Conservation (phyloP, 106 monocot species). For the Platanthera zijinensis region DNA sequence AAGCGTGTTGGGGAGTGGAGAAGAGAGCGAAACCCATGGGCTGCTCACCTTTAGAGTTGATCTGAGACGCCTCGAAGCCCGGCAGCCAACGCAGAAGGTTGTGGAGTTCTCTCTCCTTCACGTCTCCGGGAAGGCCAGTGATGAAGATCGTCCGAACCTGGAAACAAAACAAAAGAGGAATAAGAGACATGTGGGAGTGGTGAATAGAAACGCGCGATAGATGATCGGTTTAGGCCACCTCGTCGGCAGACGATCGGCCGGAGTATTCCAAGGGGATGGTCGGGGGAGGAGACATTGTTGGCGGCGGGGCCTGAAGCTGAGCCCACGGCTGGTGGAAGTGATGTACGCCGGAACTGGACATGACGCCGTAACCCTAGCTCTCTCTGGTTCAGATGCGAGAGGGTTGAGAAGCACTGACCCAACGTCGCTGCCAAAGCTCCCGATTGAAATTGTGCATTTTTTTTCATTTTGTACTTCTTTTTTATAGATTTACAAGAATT, state of each 20-base stretch:
- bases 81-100: constrained; percentile 94
- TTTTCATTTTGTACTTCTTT: too few species aligned
- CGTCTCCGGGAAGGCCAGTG: constrained; percentile 79
- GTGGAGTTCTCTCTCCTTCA: constrained; percentile 96
- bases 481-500: too few species aligned
- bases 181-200: background rate
- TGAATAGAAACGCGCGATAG: background rate
- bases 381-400: too few species aligned
- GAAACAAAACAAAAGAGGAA: background rate
- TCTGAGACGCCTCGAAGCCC: constrained; percentile 86
- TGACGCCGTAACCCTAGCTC: constrained; percentile 33
- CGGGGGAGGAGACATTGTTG: constrained; percentile 14
- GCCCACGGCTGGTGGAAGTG: constrained; percentile 69
- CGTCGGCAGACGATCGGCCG: constrained; percentile 26
- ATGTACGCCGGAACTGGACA: constrained; percentile 69
- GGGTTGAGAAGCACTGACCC: too few species aligned
- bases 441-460: too few species aligned
- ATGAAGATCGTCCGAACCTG: constrained; percentile 92
- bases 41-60: constrained; percentile 75
- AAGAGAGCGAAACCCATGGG: constrained; percentile 98
- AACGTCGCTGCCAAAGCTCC: too few species aligned
- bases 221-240: constrained; percentile 15
- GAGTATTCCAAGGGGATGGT: constrained; percentile 47
- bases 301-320: constrained; percentile 32
- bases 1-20: constrained; percentile 60